Evolutionary conservation across 805 yeast genomes (phyloP).

Genomic region (Wickerhamiella parazyma): DNA sequence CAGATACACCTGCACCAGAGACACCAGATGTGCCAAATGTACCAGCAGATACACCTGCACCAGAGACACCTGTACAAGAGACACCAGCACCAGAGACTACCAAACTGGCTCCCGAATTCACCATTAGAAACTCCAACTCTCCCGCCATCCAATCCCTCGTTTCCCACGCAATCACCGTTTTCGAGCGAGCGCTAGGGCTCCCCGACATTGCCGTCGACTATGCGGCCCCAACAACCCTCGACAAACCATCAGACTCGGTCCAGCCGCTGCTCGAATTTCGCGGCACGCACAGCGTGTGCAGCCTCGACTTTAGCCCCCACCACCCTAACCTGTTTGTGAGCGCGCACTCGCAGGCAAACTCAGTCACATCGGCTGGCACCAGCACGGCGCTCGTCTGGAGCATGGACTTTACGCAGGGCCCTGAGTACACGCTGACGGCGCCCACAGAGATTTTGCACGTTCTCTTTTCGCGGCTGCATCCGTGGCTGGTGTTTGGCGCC

Average conservation of each 20-base stretch:
- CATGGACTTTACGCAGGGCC: conserved; percentile 18
- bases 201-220: conserved; percentile 25
- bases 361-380: conserved; percentile 6
- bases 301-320: conserved; percentile 27
- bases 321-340: conserved; percentile 27
- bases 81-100: neutral
- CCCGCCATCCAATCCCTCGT: neutral
- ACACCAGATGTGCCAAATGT: neutral
- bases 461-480: conserved; percentile 29
- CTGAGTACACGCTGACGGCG: conserved; percentile 32
- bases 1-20: neutral
- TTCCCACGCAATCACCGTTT: conserved; percentile 18
- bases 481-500: conserved; percentile 35
- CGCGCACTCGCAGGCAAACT: conserved; percentile 19
- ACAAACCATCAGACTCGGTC: neutral
- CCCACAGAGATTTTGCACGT: conserved; percentile 31
- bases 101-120: neutral
- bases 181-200: conserved; percentile 23
- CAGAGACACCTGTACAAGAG: neutral
- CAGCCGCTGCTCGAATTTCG: neutral
- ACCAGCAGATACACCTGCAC: neutral
- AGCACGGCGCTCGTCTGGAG: conserved; percentile 26
- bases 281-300: conserved; percentile 18
- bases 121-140: neutral
- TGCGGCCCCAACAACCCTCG: conserved; percentile 6